Evolutionary conservation across 176 grass and related monocot genomes (phyloP).

Genomic region (Zoysia pacifica): DNA sequence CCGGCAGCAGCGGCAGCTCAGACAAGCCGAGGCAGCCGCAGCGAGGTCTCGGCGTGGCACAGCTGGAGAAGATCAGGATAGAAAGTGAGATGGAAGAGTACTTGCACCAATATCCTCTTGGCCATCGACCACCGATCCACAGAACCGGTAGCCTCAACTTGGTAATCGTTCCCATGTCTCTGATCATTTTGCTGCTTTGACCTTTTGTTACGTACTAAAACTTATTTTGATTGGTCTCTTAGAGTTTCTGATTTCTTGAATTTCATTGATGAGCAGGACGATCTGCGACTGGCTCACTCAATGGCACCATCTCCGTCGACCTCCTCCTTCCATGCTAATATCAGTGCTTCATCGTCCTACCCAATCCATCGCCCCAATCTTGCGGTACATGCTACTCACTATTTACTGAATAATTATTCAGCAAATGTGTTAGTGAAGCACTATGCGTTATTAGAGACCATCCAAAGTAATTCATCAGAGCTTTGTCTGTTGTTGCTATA

Average conservation of each 20-base stretch:
- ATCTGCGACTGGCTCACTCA: constrained; percentile 25
- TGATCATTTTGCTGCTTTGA: background rate
- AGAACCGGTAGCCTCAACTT: constrained; percentile 35
- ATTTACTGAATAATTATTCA: background rate
- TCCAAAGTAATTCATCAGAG: background rate
- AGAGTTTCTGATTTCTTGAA: constrained; percentile 31
- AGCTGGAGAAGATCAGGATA: constrained; percentile 76
- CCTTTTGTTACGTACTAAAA: constrained; percentile 7
- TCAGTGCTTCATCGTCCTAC: constrained; percentile 34
- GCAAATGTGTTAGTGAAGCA: background rate
- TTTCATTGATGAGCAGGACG: constrained; percentile 39
- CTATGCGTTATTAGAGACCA: background rate
- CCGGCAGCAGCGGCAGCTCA: constrained; percentile 26
- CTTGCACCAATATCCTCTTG: constrained; percentile 42
- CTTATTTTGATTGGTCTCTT: background rate
- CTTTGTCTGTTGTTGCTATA: background rate
- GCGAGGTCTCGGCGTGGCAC: constrained; percentile 66
- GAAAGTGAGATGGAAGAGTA: constrained; percentile 64
- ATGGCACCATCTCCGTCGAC: constrained; percentile 30
- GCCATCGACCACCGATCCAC: constrained; percentile 40
- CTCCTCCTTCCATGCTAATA: constrained; percentile 37
- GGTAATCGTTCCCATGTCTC: constrained; percentile 22
- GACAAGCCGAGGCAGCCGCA: constrained; percentile 74
- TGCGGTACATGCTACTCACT: constrained; percentile 22
- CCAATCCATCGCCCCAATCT: constrained; percentile 40